Evolutionary conservation across 805 yeast genomes (phyloP).

Genomic region (Saccharomycopsis capsularis): DNA sequence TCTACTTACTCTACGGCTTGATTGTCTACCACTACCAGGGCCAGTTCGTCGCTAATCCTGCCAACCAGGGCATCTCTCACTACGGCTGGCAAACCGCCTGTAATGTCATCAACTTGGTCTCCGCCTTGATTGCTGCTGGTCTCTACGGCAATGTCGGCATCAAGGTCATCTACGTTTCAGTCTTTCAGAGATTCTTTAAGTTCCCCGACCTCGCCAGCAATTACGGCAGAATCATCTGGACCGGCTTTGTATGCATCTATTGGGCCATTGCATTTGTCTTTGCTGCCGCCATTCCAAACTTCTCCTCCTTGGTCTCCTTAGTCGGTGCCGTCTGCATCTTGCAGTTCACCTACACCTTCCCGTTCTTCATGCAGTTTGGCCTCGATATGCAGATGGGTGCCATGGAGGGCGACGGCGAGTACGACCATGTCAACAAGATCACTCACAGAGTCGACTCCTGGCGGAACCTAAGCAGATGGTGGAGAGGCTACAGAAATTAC

Average conservation of each 20-base stretch:
- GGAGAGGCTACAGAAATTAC: slow-evolving; percentile 23
- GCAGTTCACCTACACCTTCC: slow-evolving; percentile 42
- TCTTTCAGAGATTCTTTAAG: slow-evolving; percentile 29
- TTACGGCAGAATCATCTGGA: slow-evolving; percentile 34
- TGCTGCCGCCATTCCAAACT: slow-evolving; percentile 40
- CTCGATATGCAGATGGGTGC: slow-evolving; percentile 23
- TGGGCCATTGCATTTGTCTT: slow-evolving; percentile 39
- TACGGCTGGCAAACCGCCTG: slow-evolving; percentile 33
- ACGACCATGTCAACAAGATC: slow-evolving; percentile 16
- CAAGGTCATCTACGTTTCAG: slow-evolving; percentile 38
- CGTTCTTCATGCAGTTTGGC: slow-evolving; percentile 28
- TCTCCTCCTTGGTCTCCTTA: slow-evolving; percentile 32
- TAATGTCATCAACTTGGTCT: slow-evolving; percentile 32
- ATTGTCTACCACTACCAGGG: slow-evolving; percentile 40
- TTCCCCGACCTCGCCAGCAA: slow-evolving; percentile 30
- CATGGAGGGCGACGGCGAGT: slow-evolving; percentile 22
- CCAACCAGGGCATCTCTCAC: slow-evolving; percentile 37
- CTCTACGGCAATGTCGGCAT: slow-evolving; percentile 42
- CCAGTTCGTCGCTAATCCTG: slow-evolving; percentile 38
- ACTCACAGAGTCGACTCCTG: slow-evolving; percentile 18
- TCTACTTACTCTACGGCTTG: slow-evolving; percentile 37
- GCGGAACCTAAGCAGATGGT: slow-evolving; percentile 21
- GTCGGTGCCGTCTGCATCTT: slow-evolving; percentile 40
- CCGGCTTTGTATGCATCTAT: slow-evolving; percentile 31
- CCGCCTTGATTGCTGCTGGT: slow-evolving; percentile 38